These are phyloP conservation scores for Trichomonas vaginalis DNA, from an alignment of 208 protist species.

Conservation along the genomic window DNA sequence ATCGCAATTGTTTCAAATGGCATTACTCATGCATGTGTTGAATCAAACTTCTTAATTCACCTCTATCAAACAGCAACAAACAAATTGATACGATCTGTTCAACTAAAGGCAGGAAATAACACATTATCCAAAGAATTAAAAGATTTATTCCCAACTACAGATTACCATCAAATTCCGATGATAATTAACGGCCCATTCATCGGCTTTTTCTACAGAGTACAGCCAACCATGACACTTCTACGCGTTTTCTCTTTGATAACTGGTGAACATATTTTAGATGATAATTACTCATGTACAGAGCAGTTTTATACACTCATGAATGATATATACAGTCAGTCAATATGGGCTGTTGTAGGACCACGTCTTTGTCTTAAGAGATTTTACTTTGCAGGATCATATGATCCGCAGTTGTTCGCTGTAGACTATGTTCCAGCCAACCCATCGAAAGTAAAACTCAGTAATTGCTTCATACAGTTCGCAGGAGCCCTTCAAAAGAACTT, in stretches of 20 bases:
- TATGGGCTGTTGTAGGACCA: background rate
- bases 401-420: background rate
- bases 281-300: background rate
- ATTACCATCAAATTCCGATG: background rate
- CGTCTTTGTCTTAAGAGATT: background rate
- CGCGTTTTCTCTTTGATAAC: conserved; percentile 1
- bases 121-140: background rate
- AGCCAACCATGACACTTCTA: background rate
- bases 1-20: background rate
- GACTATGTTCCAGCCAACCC: background rate
- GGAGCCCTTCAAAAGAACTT: background rate
- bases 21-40: background rate
- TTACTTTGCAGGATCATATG: background rate
- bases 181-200: background rate
- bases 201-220: background rate
- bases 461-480: background rate
- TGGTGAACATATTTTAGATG: background rate
- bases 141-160: background rate
- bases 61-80: background rate
- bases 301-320: background rate
- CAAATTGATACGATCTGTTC: background rate
- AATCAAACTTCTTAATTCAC: background rate
- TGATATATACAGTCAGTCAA: background rate
- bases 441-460: background rate
- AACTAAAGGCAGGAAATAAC: background rate